These are phyloP conservation scores for Achaetomiella virescens DNA, from an alignment of 495 filamentous ascomycete species.

Conservation along the genomic window DNA sequence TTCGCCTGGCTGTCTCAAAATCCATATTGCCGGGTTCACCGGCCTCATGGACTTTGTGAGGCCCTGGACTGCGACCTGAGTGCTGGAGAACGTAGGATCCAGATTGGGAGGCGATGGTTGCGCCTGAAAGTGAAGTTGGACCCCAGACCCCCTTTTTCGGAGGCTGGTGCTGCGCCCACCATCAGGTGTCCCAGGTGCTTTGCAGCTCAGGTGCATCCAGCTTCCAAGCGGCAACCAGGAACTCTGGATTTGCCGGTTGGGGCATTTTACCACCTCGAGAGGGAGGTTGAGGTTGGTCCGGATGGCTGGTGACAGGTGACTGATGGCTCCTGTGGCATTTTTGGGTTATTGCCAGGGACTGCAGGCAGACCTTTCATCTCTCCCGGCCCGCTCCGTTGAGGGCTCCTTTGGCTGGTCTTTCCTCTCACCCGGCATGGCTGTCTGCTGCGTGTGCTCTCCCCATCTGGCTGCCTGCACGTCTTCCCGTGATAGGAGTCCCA, in stretches of 20 bases:
- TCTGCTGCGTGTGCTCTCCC: slow-evolving; percentile 10
- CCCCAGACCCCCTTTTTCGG: neutral
- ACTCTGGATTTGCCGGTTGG: slow-evolving; percentile 17
- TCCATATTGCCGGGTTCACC: too few relatives aligned
- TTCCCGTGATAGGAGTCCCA: slow-evolving; percentile 16
- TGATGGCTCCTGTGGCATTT: slow-evolving; percentile 8
- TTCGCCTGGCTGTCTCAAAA: too few relatives aligned
- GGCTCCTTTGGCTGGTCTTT: slow-evolving; percentile 1
- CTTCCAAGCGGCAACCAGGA: slow-evolving; percentile 3
- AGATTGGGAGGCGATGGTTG: neutral
- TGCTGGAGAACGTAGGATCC: neutral
- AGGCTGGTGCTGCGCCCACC: neutral
- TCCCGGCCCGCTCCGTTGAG: neutral
- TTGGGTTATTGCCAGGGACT: slow-evolving; percentile 10
- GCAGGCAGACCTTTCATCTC: neutral
- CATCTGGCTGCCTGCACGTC: slow-evolving; percentile 14
- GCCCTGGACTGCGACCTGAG: neutral
- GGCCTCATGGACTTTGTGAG: too few relatives aligned
- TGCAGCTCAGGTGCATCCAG: neutral
- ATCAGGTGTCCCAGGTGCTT: neutral
- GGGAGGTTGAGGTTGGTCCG: slow-evolving; percentile 7
- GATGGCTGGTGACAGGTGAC: slow-evolving; percentile 1
- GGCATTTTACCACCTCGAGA: slow-evolving; percentile 24
- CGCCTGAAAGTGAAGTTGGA: neutral
- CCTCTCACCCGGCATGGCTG: slow-evolving; percentile 8